phyloP scores from a whole-genome alignment of 371 early-diverging fungal genomes.

The Mucor circinelloides region DNA sequence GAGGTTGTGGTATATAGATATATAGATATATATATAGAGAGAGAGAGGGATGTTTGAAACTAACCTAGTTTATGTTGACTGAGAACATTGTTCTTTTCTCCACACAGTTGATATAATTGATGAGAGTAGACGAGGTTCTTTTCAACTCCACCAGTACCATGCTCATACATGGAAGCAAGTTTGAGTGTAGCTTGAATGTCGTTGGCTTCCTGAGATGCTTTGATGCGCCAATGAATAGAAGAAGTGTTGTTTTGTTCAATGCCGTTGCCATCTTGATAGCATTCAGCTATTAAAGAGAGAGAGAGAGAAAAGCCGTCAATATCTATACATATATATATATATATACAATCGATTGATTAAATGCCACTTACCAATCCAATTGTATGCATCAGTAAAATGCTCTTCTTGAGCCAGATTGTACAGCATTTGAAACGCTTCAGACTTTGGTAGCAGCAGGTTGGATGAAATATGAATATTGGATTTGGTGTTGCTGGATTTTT shows the following conservation, averaged over 20 bases:
- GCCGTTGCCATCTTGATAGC: conserved; percentile 40
- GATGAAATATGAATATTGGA: background rate
- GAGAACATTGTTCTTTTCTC: conserved; percentile 32
- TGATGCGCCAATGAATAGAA: conserved; percentile 31
- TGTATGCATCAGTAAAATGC: conserved; percentile 34
- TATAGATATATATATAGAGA: background rate
- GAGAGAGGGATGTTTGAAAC: background rate
- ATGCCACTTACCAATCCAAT: conserved; percentile 38
- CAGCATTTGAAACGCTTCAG: conserved; percentile 33
- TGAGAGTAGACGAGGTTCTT: conserved; percentile 16
- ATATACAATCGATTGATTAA: too few relatives aligned
- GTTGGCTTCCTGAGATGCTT: conserved; percentile 27
- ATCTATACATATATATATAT: too few relatives aligned
- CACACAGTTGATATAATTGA: conserved; percentile 23
- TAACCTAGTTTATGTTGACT: conserved; percentile 41
- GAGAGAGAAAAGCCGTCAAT: background rate
- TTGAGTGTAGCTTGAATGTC: conserved; percentile 33
- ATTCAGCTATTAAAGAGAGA: conserved; percentile 42
- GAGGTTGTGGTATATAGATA: background rate
- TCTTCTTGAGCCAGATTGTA: conserved; percentile 29
- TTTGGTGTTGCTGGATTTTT: background rate
- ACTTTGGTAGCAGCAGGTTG: background rate
- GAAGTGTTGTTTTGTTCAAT: conserved; percentile 13
- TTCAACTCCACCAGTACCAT: conserved; percentile 23
- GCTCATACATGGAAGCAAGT: conserved; percentile 32